Evolutionary conservation across 176 grass and related monocot species (phyloP).

Genomic region (Elaeis guineensis): DNA sequence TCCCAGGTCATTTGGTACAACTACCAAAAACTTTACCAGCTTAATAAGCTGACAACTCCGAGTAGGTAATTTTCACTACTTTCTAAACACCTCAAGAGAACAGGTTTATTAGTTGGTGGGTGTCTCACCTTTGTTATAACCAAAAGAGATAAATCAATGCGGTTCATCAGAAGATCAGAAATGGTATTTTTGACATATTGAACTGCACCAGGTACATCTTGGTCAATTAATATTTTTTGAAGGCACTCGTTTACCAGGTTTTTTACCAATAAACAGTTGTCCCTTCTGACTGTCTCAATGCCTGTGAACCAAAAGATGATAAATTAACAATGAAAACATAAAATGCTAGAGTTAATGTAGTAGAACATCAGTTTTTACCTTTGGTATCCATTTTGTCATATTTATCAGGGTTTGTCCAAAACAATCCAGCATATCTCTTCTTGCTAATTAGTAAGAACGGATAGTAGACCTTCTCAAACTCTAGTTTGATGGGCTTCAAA

Average conservation of each 20-base stretch:
- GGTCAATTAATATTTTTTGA: slow-evolving; percentile 88
- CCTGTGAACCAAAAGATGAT: slow-evolving; percentile 33
- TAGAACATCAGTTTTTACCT: slow-evolving; percentile 38
- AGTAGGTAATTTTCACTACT: no score
- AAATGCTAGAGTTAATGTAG: background rate
- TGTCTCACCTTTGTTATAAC: slow-evolving; percentile 91
- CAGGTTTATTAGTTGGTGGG: no score
- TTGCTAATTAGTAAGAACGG: slow-evolving; percentile 96
- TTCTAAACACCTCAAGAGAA: no score
- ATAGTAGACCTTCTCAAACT: slow-evolving; percentile 98
- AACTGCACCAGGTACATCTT: slow-evolving; percentile 81
- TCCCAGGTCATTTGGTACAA: no score
- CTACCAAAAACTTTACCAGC: no score
- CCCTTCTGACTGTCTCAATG: slow-evolving; percentile 98
- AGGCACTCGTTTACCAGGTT: slow-evolving; percentile 96
- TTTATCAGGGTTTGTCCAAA: slow-evolving; percentile 93
- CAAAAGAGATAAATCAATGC: slow-evolving; percentile 92
- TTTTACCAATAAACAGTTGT: slow-evolving; percentile 97
- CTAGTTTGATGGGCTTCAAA: slow-evolving; percentile 87
- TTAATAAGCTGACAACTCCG: no score
- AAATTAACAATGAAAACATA: slow-evolving; percentile 18
- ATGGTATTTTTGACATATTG: slow-evolving; percentile 98
- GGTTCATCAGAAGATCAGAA: slow-evolving; percentile 98
- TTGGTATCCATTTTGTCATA: slow-evolving; percentile 99
- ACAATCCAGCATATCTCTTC: slow-evolving; percentile 99